A percentile compares a stretch with the other conserved stretches of the same genome.
Conservation (phyloP, 164 flowering plant species). For the Nymphaea thermarum region DNA sequence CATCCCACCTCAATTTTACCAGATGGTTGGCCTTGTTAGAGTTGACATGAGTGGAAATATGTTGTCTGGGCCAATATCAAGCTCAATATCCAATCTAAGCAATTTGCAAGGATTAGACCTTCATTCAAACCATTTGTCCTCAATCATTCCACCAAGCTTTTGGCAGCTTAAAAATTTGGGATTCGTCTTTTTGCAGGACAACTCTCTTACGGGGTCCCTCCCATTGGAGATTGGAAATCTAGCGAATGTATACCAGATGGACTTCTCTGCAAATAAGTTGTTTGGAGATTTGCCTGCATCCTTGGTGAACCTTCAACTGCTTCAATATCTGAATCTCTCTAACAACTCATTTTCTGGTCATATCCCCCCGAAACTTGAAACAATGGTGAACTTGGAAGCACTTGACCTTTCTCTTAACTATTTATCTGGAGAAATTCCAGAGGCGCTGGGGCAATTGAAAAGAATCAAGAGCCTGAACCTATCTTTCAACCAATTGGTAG, state of each 20-base stretch:
- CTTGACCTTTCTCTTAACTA: background rate
- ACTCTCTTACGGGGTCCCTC: no score
- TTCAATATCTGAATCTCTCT: background rate
- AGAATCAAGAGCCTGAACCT: background rate
- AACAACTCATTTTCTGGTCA: background rate
- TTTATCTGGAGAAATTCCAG: slow-evolving; percentile 1
- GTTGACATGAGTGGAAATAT: no score
- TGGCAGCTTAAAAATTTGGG: no score
- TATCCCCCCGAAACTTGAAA: background rate
- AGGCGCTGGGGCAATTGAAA: background rate
- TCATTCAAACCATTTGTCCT: no score
- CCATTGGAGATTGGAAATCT: no score
- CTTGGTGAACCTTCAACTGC: background rate
- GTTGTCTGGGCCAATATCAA: background rate
- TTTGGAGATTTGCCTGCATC: background rate
- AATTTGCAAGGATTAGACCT: no score
- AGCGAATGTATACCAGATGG: background rate
- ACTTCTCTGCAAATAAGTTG: background rate
- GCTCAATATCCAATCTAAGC: background rate
- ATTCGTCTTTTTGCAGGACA: no score
- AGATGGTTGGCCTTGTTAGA: no score
- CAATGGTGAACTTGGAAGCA: background rate
- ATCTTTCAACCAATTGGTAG: background rate
- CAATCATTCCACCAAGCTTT: no score
- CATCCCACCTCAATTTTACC: background rate